phyloP scores from a whole-genome alignment of 2,329 filamentous ascomycete species.

The Coccinonectria pachysandricola region DNA sequence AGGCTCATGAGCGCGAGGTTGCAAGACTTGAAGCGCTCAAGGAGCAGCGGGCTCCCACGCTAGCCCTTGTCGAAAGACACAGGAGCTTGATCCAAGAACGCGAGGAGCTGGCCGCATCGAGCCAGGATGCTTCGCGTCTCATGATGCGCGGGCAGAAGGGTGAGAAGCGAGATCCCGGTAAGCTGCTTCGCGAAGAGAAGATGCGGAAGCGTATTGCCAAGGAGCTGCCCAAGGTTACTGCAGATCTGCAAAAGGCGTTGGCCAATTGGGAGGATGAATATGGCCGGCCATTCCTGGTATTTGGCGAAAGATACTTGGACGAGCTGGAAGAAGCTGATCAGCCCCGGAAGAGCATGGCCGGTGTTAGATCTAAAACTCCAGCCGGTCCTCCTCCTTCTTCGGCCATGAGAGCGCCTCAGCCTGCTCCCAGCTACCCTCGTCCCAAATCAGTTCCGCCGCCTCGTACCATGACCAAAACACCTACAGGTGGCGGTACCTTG shows the following conservation, averaged over 20 bases:
- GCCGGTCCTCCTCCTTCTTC: slow-evolving; percentile 49
- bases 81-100: slow-evolving; percentile 74
- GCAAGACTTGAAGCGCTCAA: slow-evolving; percentile 66
- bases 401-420: slow-evolving; percentile 28
- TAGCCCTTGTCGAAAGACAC: slow-evolving; percentile 76
- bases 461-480: slow-evolving; percentile 42
- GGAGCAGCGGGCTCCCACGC: slow-evolving; percentile 77
- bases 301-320: slow-evolving; percentile 85
- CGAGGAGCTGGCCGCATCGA: slow-evolving; percentile 78
- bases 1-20: slow-evolving; percentile 91
- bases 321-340: slow-evolving; percentile 55
- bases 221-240: slow-evolving; percentile 83
- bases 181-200: slow-evolving; percentile 91
- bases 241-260: slow-evolving; percentile 71
- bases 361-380: slow-evolving; percentile 60
- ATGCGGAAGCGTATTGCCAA: slow-evolving; percentile 97
- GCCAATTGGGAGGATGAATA: slow-evolving; percentile 90
- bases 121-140: slow-evolving; percentile 86
- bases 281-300: slow-evolving; percentile 83
- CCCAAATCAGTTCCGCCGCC: slow-evolving; percentile 25
- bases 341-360: slow-evolving; percentile 42
- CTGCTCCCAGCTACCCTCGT: slow-evolving; percentile 18
- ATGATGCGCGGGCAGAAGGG: slow-evolving; percentile 89
- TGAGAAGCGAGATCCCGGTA: slow-evolving; percentile 87
- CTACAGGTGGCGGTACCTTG: slow-evolving; percentile 30